Evolutionary conservation across 352 stramenopile species (phyloP).

Genomic region (Blastocystis sp.): DNA sequence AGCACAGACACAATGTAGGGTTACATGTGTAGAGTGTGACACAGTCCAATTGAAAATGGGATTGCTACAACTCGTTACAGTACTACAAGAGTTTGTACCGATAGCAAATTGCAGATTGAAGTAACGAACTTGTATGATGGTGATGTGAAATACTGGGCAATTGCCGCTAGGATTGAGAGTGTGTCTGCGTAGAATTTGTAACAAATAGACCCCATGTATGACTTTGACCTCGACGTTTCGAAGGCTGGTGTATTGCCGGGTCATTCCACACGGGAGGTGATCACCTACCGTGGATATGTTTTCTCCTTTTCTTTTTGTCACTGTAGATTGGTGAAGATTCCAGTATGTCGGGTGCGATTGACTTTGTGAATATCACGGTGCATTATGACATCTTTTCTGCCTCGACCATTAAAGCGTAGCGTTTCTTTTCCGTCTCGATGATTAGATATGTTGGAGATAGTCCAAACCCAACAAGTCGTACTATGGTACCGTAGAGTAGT

Average conservation of each 20-base stretch:
- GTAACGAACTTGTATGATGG: background rate
- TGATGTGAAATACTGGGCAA: background rate
- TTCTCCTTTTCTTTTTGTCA: background rate
- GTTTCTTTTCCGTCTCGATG: background rate
- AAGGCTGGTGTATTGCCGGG: background rate
- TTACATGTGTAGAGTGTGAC: background rate
- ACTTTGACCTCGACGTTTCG: background rate
- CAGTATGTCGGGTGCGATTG: background rate
- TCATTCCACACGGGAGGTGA: background rate
- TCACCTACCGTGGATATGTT: slow-evolving; percentile 17
- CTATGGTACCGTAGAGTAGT: background rate
- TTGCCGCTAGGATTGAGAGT: background rate
- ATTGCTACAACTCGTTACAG: background rate
- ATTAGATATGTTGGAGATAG: background rate
- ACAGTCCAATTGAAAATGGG: background rate
- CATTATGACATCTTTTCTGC: background rate
- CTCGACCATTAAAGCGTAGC: background rate
- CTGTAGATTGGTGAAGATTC: slow-evolving; percentile 33
- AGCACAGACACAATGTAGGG: background rate
- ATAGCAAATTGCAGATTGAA: background rate
- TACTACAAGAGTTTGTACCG: background rate
- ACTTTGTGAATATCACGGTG: slow-evolving; percentile 30
- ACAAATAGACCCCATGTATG: slow-evolving; percentile 13
- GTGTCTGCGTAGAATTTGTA: background rate
- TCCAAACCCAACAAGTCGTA: background rate